Evolutionary conservation across 2,329 filamentous ascomycete genomes (phyloP).

Genomic region (Pyricularia sp.): DNA sequence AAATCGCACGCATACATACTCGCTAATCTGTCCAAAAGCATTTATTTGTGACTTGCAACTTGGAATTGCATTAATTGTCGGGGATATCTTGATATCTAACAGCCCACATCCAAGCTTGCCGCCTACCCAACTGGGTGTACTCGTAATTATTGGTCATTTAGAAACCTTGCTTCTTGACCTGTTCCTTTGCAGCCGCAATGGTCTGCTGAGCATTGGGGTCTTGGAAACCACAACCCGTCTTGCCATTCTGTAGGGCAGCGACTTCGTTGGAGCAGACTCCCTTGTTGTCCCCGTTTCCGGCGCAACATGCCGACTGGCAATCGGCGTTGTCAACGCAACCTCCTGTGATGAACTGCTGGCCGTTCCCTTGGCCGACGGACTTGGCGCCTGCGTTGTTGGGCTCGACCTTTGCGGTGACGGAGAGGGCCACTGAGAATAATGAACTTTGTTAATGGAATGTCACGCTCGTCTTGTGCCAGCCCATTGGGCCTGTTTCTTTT

Average conservation of each 20-base stretch:
- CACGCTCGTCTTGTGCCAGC: background rate
- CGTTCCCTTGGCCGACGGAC: slow-evolving; percentile 16
- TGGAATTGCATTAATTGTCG: too few species aligned
- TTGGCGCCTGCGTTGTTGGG: slow-evolving; percentile 19
- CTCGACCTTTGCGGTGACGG: slow-evolving; percentile 13
- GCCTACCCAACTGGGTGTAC: background rate
- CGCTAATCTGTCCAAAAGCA: too few species aligned
- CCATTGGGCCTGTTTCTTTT: too few species aligned
- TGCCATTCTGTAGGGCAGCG: slow-evolving; percentile 19
- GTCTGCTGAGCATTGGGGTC: slow-evolving; percentile 17
- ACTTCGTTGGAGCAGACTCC: slow-evolving; percentile 19
- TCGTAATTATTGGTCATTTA: slow-evolving; percentile 6
- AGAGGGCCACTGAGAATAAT: slow-evolving; percentile 12
- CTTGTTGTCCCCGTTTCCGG: slow-evolving; percentile 14
- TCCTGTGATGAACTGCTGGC: slow-evolving; percentile 19
- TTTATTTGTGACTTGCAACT: too few species aligned
- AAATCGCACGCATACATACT: too few species aligned
- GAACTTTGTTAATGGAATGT: background rate
- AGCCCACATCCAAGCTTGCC: background rate
- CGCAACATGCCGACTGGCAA: slow-evolving; percentile 16
- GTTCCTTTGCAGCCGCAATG: slow-evolving; percentile 18
- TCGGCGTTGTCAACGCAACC: slow-evolving; percentile 19
- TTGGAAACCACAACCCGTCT: slow-evolving; percentile 19
- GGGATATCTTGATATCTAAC: too few species aligned
- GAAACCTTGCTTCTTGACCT: slow-evolving; percentile 19